These are phyloP conservation scores for Nannochloropsis gaditana DNA, from an alignment of 108 stramenopile species.

Conservation along the genomic window DNA sequence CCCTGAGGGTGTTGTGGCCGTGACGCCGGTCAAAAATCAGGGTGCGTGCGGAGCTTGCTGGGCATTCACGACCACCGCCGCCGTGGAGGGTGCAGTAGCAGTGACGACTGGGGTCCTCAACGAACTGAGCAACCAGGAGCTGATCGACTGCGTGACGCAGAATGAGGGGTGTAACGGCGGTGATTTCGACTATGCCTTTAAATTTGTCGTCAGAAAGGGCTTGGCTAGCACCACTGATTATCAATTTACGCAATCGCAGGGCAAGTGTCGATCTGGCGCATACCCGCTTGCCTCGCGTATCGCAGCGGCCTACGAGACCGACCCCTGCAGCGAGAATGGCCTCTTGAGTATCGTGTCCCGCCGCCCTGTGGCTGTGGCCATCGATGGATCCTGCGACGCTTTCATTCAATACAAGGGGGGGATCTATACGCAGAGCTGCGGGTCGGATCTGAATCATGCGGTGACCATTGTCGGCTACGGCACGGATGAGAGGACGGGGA, in stretches of 20 bases:
- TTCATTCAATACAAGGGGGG: constrained; percentile 8
- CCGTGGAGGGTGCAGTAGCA: constrained; percentile 18
- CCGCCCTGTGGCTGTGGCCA: constrained; percentile 20
- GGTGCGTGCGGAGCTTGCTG: constrained; percentile 24
- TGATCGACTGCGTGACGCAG: constrained; percentile 13
- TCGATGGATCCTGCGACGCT: not conserved
- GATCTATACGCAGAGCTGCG: not conserved
- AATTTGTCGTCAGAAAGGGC: not conserved
- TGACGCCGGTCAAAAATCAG: constrained; percentile 8
- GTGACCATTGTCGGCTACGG: constrained; percentile 21
- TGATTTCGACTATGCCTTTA: not conserved
- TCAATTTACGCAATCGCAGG: not conserved
- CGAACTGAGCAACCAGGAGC: constrained; percentile 17
- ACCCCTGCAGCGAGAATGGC: constrained; percentile 2
- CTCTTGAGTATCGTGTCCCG: not conserved
- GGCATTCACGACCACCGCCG: constrained; percentile 18
- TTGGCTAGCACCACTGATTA: not conserved
- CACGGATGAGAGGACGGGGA: not conserved
- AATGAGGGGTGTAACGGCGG: constrained; percentile 7
- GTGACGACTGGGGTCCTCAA: not conserved
- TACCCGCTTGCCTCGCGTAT: constrained; percentile 1
- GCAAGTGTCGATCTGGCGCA: not conserved
- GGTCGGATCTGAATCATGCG: constrained; percentile 24
- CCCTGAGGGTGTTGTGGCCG: not conserved
- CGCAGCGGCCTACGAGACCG: not conserved